Conservation (phyloP, 2,329 filamentous ascomycete genomes). For the Sarocladiaceae sp. region DNA sequence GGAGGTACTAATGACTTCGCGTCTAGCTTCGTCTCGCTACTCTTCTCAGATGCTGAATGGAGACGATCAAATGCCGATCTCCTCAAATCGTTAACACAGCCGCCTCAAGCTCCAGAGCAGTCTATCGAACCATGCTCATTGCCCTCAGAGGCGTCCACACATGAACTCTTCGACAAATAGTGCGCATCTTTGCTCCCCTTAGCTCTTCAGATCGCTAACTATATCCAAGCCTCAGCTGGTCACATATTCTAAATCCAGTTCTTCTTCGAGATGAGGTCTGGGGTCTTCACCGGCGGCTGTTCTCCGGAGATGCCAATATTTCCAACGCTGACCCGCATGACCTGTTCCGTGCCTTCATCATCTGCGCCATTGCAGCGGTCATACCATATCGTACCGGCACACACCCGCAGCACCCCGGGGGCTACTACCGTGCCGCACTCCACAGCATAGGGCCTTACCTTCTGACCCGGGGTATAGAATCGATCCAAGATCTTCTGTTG, state of each 20-base stretch:
- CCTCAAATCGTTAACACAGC: slow-evolving; percentile 10
- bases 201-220: background rate
- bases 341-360: slow-evolving; percentile 28
- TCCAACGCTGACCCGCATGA: slow-evolving; percentile 18
- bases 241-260: background rate
- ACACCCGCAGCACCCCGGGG: slow-evolving; percentile 29
- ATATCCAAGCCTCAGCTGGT: background rate
- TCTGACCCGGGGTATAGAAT: slow-evolving; percentile 24
- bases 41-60: slow-evolving; percentile 15
- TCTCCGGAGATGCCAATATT: slow-evolving; percentile 1
- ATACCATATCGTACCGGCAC: slow-evolving; percentile 24
- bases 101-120: slow-evolving; percentile 9
- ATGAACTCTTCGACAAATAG: background rate
- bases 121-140: slow-evolving; percentile 11
- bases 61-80: slow-evolving; percentile 12
- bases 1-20: background rate
- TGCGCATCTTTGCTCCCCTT: background rate
- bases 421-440: slow-evolving; percentile 32
- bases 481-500: slow-evolving; percentile 33
- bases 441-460: slow-evolving; percentile 22
- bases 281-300: slow-evolving; percentile 12
- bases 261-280: background rate
- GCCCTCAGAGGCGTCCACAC: background rate
- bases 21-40: slow-evolving; percentile 12
- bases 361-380: slow-evolving; percentile 28